phyloP scores from a whole-genome alignment of 805 yeast genomes.

The Clavispora fructus region DNA sequence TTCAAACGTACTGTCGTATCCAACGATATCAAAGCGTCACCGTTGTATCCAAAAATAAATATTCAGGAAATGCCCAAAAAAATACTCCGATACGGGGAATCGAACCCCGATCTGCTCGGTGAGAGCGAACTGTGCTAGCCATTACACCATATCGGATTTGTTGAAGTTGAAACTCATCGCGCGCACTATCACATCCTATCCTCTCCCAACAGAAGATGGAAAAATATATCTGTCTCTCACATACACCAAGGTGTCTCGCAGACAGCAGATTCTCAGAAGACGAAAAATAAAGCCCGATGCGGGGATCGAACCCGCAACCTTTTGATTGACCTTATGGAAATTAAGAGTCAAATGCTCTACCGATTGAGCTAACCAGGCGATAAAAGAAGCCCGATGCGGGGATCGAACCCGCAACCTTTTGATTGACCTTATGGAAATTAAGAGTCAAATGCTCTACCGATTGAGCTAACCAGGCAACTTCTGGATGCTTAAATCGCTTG shows the following conservation, averaged over 20 bases:
- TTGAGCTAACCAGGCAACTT: constrained; percentile 13
- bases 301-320: constrained; percentile 21
- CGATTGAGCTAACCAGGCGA: constrained; percentile 15
- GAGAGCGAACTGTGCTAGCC: constrained; percentile 19
- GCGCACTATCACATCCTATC: too few species aligned
- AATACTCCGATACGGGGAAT: constrained; percentile 17
- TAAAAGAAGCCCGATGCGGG: constrained; percentile 14
- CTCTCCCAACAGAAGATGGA: too few species aligned
- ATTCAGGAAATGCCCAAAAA: too few species aligned
- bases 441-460: constrained; percentile 16
- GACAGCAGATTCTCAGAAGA: neutral
- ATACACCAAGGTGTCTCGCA: too few species aligned
- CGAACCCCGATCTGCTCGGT: constrained; percentile 20
- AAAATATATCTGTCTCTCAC: too few species aligned
- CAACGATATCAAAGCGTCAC: too few species aligned
- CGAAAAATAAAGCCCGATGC: constrained; percentile 15
- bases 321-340: constrained; percentile 16
- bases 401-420: constrained; percentile 16
- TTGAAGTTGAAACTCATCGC: too few species aligned
- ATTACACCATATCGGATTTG: constrained; percentile 15
- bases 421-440: constrained; percentile 11
- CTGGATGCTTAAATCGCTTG: neutral
- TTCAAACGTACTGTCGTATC: neutral
- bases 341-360: constrained; percentile 19
- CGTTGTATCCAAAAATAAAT: too few species aligned